Base-by-base conservation (phyloP, 495 filamentous ascomycete genomes). In the Talaromyces wortmannii region DNA sequence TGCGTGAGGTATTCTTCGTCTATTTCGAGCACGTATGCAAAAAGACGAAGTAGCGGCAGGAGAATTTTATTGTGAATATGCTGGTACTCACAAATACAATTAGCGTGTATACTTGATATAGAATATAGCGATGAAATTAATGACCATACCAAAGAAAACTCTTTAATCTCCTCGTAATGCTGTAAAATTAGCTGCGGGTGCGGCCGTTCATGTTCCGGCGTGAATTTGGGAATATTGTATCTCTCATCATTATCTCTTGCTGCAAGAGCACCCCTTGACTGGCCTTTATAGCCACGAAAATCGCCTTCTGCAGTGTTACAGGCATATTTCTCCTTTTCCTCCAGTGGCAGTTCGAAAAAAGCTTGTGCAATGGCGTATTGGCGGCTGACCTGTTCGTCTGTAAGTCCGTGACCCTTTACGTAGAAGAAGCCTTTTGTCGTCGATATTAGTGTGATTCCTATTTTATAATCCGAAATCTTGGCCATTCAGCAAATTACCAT, bases 291-390 rank as follows among this genome's bases (percentile, higher is more conserved):
- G 13, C 67, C 67, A 32, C 74, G 70, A 57, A 78, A 83, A 44
- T 69, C 70, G 0, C 78, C 78, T 13, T 72, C 63, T 31, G 71
- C 75, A 7, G 74, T 68, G 33, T 77, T 66, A 18, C 72, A 71
- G 15, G 62, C 58, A 56, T 78, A 83, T 60, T 77, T 72, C 31
- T 74, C 66, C 52, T 83, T 83, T 61, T 83, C 80, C 18, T 82
- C 78, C 7, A 75, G 62, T 0, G 79, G 80, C 0, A 86, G 72
- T 3, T 71, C 64, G 64, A 83, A 80, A 59, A 83, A 75, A 16
- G 74, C 74, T 47, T 76, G 74, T 15, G 73, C 80, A 1, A 84
- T 63, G 40, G 79, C 76, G 55, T 81, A 85, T 58, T 85, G 82
- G 29, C 71, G 72, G 50, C 76, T 69, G 6, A 85, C 68, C 58